Conservation (phyloP, 371 early-diverging fungal species). For the Syncephalastrum sp. region DNA sequence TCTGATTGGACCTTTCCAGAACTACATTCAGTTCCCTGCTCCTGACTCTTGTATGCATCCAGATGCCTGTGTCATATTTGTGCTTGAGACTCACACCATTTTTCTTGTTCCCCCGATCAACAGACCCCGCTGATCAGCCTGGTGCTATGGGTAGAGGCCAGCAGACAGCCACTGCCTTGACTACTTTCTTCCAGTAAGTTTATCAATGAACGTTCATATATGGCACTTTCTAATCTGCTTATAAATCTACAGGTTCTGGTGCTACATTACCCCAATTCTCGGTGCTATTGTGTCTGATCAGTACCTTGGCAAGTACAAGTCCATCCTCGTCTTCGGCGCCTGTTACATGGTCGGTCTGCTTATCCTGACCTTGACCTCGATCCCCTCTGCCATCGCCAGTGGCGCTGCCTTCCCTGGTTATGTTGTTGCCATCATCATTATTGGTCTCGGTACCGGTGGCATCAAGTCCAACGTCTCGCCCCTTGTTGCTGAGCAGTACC, state of each 20-base stretch:
- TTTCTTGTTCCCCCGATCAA: constrained; percentile 5
- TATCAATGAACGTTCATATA: not conserved
- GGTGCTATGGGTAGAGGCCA: constrained; percentile 50
- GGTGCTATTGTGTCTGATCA: constrained; percentile 84
- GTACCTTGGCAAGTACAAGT: constrained; percentile 81
- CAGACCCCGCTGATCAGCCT: constrained; percentile 43
- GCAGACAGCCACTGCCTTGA: constrained; percentile 62
- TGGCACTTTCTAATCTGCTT: not conserved
- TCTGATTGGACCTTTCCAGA: constrained; percentile 60
- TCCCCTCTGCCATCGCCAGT: constrained; percentile 51
- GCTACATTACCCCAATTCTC: constrained; percentile 78
- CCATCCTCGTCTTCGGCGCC: constrained; percentile 67
- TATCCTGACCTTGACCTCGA: constrained; percentile 63
- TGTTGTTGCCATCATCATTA: constrained; percentile 64
- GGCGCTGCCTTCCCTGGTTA: constrained; percentile 65
- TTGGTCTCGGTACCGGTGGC: constrained; percentile 64
- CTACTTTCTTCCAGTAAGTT: constrained; percentile 65
- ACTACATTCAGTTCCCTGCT: constrained; percentile 59
- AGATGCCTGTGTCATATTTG: not conserved
- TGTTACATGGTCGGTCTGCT: constrained; percentile 75
- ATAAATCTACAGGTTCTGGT: constrained; percentile 50
- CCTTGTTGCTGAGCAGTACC: constrained; percentile 47
- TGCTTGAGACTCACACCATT: not conserved
- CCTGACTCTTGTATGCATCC: constrained; percentile 14
- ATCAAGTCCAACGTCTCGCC: constrained; percentile 51